Evolutionary conservation across 106 monocot species (phyloP).

Genomic region (Allium cepa): DNA sequence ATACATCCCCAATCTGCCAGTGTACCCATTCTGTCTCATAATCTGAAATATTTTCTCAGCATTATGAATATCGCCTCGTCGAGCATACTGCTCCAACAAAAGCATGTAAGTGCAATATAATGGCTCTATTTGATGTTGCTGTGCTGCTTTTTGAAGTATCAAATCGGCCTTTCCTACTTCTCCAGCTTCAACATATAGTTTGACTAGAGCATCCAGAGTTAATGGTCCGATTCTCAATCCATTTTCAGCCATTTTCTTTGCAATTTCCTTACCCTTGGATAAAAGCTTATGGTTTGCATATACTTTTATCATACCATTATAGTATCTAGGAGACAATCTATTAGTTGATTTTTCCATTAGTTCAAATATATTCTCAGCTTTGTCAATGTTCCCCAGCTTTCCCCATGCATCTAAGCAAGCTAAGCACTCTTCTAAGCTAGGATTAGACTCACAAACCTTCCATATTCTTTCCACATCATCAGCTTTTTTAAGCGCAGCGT

Average conservation of each 20-base stretch:
- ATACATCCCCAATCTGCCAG: constrained; percentile 45
- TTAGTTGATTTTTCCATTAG: constrained; percentile 36
- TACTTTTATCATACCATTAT: constrained; percentile 56
- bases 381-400: constrained; percentile 46
- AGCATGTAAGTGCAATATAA: constrained; percentile 35
- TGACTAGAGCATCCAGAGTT: constrained; percentile 65
- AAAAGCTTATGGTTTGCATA: constrained; percentile 71
- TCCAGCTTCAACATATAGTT: constrained; percentile 46
- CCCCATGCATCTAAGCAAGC: constrained; percentile 73
- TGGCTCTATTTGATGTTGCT: constrained; percentile 39
- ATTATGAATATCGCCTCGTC: constrained; percentile 66
- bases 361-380: constrained; percentile 66
- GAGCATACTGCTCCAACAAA: constrained; percentile 47
- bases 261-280: constrained; percentile 61
- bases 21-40: constrained; percentile 42
- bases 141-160: constrained; percentile 40
- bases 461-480: constrained; percentile 81
- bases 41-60: constrained; percentile 66
- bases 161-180: constrained; percentile 82
- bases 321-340: constrained; percentile 36
- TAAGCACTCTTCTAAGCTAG: constrained; percentile 23
- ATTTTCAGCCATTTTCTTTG: constrained; percentile 49
- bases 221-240: constrained; percentile 37
- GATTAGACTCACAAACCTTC: constrained; percentile 31
- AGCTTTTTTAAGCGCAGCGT: constrained; percentile 45